Evolutionary conservation across 495 filamentous ascomycete species (phyloP), one percentile per base, ranked within the genome.

Genomic region (Aeminium ludgeri): DNA sequence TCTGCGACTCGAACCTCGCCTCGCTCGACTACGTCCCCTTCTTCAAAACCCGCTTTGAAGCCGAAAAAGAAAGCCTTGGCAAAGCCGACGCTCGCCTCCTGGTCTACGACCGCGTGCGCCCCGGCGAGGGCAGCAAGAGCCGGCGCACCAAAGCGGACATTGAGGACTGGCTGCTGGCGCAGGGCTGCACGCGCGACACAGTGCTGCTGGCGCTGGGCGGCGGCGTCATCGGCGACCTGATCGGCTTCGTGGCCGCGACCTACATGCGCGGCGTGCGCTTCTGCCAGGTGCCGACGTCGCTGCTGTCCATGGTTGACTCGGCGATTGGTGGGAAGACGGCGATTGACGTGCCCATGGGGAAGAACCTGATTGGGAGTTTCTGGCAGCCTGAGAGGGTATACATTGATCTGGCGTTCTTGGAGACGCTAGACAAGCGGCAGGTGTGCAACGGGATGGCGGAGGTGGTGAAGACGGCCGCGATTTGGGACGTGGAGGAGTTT

Each of bases 391-490:
- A 78, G 50, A 75, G 82, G 45, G 83, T 94, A 50, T 97, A 89
- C 55, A 86, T 97, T 46, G 89, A 97, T 62, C 69, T 95, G 34
- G 73, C 76, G 36, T 96, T 97, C 57, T 68, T 97, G 51, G 84
- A 89, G 55, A 93, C 82, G 6, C 67, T 97, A 20, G 87, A 87
- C 3, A 78, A 79, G 35, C 69, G 89, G 42, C 87, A 97, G 60
- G 87, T 97, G 59, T 85, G 96, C 59, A 97, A 97, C 60, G 89
- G 89, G 40, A 94, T 97, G 85, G 89, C 86, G 37, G 89, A 97
- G 64, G 86, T 97, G 41, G 40, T 41, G 16, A 46, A 72, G 74
- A 97, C 89, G 15, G 89, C 89, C 5, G 89, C 87, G 40, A 96
- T 96, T 47, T 96, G 86, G 70, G 71, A 92, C 51, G 82, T 86